Evolutionary conservation across 116 monocot species (phyloP), one percentile per base, ranked within the genome.

Genomic region (Cymodocea nodosa): DNA sequence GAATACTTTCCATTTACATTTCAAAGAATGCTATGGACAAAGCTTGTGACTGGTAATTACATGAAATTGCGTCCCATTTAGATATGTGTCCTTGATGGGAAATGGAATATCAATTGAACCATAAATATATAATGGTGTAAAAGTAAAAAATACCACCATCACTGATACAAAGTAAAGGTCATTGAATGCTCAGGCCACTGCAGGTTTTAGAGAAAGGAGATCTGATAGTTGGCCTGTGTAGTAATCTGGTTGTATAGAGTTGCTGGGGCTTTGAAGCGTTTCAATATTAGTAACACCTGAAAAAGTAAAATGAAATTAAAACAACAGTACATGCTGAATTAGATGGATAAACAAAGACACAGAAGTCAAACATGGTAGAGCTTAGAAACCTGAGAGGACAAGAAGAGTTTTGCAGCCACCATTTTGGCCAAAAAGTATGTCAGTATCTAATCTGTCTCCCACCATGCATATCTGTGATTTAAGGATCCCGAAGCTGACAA

Each of bases 391-490:
- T 80, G 95, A 97, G 17, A 97, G 87, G 62, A 97, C 95, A 62
- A 97, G 91, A 63, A 97, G 95, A 23, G 95, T 97, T 77, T 85
- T 95, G 78, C 95, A 97, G 62, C 91, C 95, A 14, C 95, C 95
- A 54, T 97, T 97, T 83, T 97, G 95, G 8, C 95, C 95, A 51
- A 97, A 97, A 60, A 97, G 70, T 68, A 97, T 90, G 55, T 97
- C 90, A 0, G 95, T 97, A 50, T 97, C 95, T 69, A 97, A 65
- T 63, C 95, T 85, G 77, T 97, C 95, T 63, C 95, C 95, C 15
- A 97, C 95, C 95, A 97, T 97, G 85, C 95, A 97, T 81, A 97
- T 97, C 74, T 97, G 95, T 14, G 95, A 90, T 62, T 90, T 97
- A 53, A 75, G 71, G 70, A 97, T 88, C 19, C 91, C 90, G 71